phyloP scores from a whole-genome alignment of 345 rosid species.

The Physaria fendleri region DNA sequence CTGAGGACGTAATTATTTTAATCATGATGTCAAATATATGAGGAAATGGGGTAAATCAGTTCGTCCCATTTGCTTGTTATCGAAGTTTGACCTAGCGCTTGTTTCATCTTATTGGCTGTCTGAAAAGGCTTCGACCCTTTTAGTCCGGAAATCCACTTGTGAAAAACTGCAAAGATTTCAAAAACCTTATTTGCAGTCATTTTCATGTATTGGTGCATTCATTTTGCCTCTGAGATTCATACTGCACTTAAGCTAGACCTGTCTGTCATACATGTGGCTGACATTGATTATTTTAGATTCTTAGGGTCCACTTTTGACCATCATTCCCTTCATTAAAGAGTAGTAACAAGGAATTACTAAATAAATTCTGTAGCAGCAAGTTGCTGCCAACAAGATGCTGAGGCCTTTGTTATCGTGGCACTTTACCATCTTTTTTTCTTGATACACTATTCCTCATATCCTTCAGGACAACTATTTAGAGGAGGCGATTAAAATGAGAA shows the following conservation, averaged over 20 bases:
- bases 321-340: constrained; percentile 4
- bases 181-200: too few species aligned
- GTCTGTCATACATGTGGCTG: constrained; percentile 6
- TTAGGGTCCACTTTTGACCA: constrained; percentile 3
- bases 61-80: background rate
- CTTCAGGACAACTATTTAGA: constrained; percentile 89
- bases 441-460: constrained; percentile 26
- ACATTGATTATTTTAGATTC: constrained; percentile 12
- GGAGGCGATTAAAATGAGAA: constrained; percentile 98
- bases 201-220: background rate
- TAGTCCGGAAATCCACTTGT: too few species aligned
- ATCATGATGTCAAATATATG: constrained; percentile 2
- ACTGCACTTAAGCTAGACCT: background rate
- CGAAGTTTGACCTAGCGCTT: too few species aligned
- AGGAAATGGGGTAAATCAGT: constrained; percentile 11
- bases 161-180: too few species aligned
- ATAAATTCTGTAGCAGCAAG: background rate
- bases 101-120: too few species aligned
- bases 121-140: too few species aligned
- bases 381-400: too few species aligned
- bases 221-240: background rate
- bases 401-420: background rate
- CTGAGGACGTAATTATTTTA: background rate
- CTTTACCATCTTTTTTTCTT: constrained; percentile 1
- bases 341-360: too few species aligned